These are phyloP conservation scores for Aciculosporium take DNA, from an alignment of 2,329 filamentous ascomycete species.

Conservation along the genomic window DNA sequence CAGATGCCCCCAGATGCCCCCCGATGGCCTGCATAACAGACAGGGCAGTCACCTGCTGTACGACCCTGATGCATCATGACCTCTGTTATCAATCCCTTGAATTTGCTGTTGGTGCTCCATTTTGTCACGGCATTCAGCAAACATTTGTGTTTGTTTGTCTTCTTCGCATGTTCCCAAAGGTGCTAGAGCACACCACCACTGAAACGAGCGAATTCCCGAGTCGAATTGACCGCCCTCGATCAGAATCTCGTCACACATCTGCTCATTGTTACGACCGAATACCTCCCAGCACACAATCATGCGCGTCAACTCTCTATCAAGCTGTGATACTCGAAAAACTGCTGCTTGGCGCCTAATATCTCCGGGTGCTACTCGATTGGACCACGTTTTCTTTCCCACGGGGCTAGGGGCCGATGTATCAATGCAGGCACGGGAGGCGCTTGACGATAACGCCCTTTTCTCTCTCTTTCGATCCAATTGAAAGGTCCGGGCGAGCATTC, in stretches of 20 bases:
- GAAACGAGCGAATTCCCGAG: background rate
- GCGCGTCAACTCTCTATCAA: background rate
- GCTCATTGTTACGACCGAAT: background rate
- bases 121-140: no score
- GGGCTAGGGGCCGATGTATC: background rate
- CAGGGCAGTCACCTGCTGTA: no score
- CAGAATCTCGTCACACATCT: background rate
- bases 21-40: no score
- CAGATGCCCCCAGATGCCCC: no score
- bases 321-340: background rate
- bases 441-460: background rate
- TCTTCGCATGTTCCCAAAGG: no score
- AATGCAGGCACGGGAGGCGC: background rate
- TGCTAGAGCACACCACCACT: no score
- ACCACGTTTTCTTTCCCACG: background rate
- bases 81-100: no score
- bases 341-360: background rate
- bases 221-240: background rate
- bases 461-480: background rate
- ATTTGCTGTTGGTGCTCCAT: no score
- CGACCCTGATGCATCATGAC: no score
- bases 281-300: background rate
- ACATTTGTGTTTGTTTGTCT: no score
- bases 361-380: background rate
- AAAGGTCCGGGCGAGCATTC: no score